phyloP scores from a whole-genome alignment of 345 rosid genomes.

The Geranium brycei region DNA sequence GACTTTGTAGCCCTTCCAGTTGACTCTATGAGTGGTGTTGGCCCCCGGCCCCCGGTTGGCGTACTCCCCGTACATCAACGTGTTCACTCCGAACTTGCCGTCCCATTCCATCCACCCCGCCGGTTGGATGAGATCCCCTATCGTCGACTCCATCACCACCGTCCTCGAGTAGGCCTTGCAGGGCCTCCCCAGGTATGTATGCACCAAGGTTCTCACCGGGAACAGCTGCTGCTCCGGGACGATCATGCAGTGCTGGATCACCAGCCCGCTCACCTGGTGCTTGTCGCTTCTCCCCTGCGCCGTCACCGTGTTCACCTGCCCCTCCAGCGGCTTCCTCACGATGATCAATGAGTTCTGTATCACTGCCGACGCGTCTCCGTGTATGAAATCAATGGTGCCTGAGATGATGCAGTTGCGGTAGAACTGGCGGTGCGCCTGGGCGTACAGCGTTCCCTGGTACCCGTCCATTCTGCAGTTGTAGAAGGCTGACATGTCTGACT shows the following conservation, averaged over 20 bases:
- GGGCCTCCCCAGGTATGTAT: conserved; percentile 42
- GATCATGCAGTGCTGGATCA: conserved; percentile 51
- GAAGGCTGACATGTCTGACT: conserved; percentile 34
- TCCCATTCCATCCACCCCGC: conserved; percentile 39
- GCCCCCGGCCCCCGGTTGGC: conserved; percentile 45
- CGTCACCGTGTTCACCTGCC: conserved; percentile 36
- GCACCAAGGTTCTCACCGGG: conserved; percentile 16
- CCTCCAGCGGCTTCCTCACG: conserved; percentile 29
- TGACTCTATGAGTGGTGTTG: conserved; percentile 21
- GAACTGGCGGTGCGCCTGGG: conserved; percentile 39
- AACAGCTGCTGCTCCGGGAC: conserved; percentile 35
- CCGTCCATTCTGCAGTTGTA: conserved; percentile 49
- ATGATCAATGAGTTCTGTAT: conserved; percentile 45
- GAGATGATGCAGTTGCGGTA: conserved; percentile 46
- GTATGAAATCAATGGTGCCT: conserved; percentile 47
- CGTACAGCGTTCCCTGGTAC: conserved; percentile 36
- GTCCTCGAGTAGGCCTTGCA: conserved; percentile 38
- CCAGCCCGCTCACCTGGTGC: conserved; percentile 23
- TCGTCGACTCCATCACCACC: conserved; percentile 34
- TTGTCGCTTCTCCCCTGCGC: conserved; percentile 26
- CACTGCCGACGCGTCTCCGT: conserved; percentile 25
- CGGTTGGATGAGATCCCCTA: conserved; percentile 44
- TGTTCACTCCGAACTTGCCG: conserved; percentile 18
- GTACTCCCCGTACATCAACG: conserved; percentile 37
- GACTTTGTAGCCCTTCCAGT: conserved; percentile 34